phyloP scores from a whole-genome alignment of 2,329 filamentous ascomycete genomes.

The Falciphora oryzae region DNA sequence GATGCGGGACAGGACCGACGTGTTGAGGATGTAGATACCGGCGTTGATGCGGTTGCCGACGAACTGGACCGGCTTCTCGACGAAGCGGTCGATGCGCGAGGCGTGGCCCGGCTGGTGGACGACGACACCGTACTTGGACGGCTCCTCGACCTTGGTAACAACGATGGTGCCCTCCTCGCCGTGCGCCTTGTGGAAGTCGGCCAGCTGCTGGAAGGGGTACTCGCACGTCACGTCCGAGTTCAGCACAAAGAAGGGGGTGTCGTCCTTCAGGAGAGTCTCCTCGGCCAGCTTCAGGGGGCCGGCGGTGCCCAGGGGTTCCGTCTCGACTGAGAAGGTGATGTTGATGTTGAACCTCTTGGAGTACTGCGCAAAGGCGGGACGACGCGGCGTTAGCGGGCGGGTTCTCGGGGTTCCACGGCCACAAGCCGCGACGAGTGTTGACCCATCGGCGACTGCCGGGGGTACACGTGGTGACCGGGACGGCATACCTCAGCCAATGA shows the following conservation, averaged over 20 bases:
- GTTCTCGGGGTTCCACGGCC: background rate
- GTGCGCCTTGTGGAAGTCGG: conserved; percentile 86
- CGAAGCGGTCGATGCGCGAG: conserved; percentile 93
- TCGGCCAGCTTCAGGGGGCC: conserved; percentile 94
- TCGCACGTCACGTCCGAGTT: conserved; percentile 99
- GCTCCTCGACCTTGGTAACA: conserved; percentile 98
- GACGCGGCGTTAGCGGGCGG: background rate
- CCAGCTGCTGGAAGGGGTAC: conserved; percentile 87
- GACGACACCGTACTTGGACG: conserved; percentile 97
- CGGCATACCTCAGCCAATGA: conserved; percentile 74
- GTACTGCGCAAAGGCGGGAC: conserved; percentile 51
- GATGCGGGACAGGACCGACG: conserved; percentile 82
- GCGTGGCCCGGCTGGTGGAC: conserved; percentile 93
- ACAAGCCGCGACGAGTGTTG: background rate
- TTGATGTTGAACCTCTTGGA: conserved; percentile 88
- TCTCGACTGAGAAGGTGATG: conserved; percentile 96
- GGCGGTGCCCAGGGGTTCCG: conserved; percentile 89
- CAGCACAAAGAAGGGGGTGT: conserved; percentile 93
- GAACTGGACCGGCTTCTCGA: conserved; percentile 98
- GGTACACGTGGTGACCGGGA: background rate
- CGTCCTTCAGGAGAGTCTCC: conserved; percentile 85
- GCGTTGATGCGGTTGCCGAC: conserved; percentile 98
- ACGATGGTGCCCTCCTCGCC: conserved; percentile 96
- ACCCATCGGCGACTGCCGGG: background rate
- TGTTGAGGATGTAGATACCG: conserved; percentile 97